Conservation (phyloP, 768 basidiomycete genomes). For the Boletus subcaerulescens region DNA sequence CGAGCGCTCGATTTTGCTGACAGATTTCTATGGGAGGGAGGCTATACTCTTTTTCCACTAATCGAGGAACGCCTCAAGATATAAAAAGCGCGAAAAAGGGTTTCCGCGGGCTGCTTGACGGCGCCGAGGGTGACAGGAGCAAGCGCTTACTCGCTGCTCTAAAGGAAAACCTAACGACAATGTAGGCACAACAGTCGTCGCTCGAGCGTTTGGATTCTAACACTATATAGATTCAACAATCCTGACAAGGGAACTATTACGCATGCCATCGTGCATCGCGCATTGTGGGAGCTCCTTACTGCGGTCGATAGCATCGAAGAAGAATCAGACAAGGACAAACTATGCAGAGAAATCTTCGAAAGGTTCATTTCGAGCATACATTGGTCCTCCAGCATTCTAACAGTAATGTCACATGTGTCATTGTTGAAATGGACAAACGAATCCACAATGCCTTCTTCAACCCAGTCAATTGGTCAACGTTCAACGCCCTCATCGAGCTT, state of each 20-base stretch:
- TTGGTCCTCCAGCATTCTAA: not conserved
- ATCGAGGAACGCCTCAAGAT: slow-evolving; percentile 54
- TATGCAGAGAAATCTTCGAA: slow-evolving; percentile 78
- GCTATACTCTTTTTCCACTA: slow-evolving; percentile 64
- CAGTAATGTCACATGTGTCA: not conserved
- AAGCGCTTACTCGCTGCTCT: slow-evolving; percentile 65
- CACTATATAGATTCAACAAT: slow-evolving; percentile 73
- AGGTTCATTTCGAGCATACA: slow-evolving; percentile 41
- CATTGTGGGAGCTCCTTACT: slow-evolving; percentile 79
- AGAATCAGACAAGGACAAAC: slow-evolving; percentile 67
- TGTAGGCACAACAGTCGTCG: slow-evolving; percentile 47
- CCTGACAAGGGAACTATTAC: slow-evolving; percentile 86
- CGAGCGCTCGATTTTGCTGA: slow-evolving; percentile 74
- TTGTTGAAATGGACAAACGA: no score
- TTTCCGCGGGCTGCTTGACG: slow-evolving; percentile 64
- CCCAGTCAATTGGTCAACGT: no score
- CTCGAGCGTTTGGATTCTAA: not conserved
- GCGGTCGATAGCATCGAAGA: slow-evolving; percentile 57
- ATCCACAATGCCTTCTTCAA: no score
- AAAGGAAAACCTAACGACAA: slow-evolving; percentile 69
- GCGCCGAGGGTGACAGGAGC: slow-evolving; percentile 58
- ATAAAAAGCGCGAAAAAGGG: slow-evolving; percentile 66
- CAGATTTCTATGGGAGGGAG: slow-evolving; percentile 92
- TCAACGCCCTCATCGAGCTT: no score
- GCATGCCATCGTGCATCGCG: slow-evolving; percentile 85